A percentile compares a stretch with the other conserved stretches of the same genome.
These are phyloP conservation scores for Camellia granthamiana DNA, from an alignment of 148 eudicot species.

Conservation along the genomic window DNA sequence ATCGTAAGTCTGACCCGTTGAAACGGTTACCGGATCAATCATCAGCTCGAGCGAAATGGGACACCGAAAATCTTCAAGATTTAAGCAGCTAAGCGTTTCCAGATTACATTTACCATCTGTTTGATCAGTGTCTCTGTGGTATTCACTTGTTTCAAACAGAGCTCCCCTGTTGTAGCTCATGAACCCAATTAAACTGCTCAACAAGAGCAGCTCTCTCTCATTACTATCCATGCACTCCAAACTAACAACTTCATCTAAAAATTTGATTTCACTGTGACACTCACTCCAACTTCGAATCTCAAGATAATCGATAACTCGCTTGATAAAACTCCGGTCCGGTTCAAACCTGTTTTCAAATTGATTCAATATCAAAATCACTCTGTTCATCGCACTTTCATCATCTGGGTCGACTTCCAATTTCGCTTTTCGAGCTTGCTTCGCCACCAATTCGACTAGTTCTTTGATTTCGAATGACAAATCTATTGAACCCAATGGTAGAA, in stretches of 20 bases:
- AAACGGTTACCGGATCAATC: conserved; percentile 77
- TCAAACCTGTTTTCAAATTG: conserved; percentile 67
- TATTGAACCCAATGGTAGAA: conserved; percentile 36
- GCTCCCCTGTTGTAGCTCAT: conserved; percentile 76
- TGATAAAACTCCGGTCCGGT: conserved; percentile 46
- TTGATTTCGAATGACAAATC: conserved; percentile 45
- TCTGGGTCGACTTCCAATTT: conserved; percentile 40
- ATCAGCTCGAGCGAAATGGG: conserved; percentile 89
- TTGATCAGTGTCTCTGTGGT: neutral
- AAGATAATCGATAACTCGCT: conserved; percentile 47
- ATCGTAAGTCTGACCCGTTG: conserved; percentile 82
- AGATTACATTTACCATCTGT: conserved; percentile 19
- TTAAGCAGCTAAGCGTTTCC: conserved; percentile 44
- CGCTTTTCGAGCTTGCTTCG: conserved; percentile 51
- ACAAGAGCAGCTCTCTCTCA: conserved; percentile 40
- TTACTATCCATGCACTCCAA: conserved; percentile 27
- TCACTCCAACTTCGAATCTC: conserved; percentile 53
- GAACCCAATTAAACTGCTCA: conserved; percentile 56
- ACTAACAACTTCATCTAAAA: conserved; percentile 52
- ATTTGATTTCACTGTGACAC: conserved; percentile 56
- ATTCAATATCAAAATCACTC: conserved; percentile 45
- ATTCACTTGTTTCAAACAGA: conserved; percentile 41
- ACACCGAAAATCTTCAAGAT: conserved; percentile 75
- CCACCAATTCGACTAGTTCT: conserved; percentile 51
- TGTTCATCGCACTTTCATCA: conserved; percentile 54